Percentiles rank a stretch among this genome's conserved stretches.
Evolutionary conservation across 352 stramenopile species (phyloP).

Genomic region (Phytopythium boreale): DNA sequence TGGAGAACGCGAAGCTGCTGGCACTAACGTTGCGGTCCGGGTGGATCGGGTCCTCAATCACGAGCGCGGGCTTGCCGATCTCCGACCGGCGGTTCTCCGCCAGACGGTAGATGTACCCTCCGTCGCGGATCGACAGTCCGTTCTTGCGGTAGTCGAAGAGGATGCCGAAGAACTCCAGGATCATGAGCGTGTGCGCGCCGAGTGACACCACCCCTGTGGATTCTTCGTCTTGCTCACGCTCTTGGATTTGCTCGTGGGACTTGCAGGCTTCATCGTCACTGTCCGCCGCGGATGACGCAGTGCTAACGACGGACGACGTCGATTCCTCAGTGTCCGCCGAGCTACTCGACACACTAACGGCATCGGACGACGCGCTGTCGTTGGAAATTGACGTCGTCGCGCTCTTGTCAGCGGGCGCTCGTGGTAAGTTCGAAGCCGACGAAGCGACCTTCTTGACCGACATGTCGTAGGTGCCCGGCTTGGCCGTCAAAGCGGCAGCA

Average conservation of each 20-base stretch:
- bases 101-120: constrained; percentile 83
- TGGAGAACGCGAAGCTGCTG: constrained; percentile 84
- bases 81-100: constrained; percentile 45
- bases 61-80: constrained; percentile 62
- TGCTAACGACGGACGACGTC: constrained; percentile 33
- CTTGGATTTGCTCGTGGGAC: background rate
- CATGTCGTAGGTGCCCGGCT: constrained; percentile 5
- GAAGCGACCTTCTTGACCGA: constrained; percentile 1
- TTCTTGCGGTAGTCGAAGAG: constrained; percentile 87
- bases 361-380: constrained; percentile 20
- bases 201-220: constrained; percentile 32
- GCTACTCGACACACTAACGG: constrained; percentile 74
- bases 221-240: background rate
- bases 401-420: background rate
- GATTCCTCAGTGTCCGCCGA: constrained; percentile 81
- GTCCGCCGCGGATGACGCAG: constrained; percentile 42
- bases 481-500: constrained; percentile 55
- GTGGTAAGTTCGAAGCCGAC: background rate
- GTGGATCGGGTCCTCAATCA: constrained; percentile 89
- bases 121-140: constrained; percentile 78
- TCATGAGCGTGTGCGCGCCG: constrained; percentile 66
- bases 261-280: constrained; percentile 49
- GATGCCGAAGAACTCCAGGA: constrained; percentile 85
- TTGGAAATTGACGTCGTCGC: background rate
- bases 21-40: constrained; percentile 84